Evolutionary conservation across 306 rosid genomes (phyloP).

Genomic region (Macrotyloma uniflorum): DNA sequence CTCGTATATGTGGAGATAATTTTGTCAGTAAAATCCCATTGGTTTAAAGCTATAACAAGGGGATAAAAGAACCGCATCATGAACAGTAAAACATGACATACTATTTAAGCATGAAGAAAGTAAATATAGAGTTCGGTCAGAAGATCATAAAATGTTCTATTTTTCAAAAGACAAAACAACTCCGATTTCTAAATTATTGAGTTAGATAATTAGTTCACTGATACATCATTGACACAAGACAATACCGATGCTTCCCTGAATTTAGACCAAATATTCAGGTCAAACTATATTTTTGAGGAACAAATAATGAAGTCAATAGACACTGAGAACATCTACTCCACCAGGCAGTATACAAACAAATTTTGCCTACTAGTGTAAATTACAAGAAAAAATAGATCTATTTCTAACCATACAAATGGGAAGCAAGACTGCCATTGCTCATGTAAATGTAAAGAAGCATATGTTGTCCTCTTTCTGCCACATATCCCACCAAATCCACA

Average conservation of each 20-base stretch:
- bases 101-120: background rate
- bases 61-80: background rate
- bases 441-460: conserved; percentile 83
- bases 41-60: background rate
- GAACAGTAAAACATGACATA: background rate
- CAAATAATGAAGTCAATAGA: conserved; percentile 19
- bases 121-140: background rate
- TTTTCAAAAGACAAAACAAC: background rate
- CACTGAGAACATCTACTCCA: background rate
- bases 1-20: background rate
- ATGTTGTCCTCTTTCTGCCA: conserved; percentile 83
- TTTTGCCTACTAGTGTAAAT: background rate
- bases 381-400: conserved; percentile 30
- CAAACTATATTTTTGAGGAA: conserved; percentile 6
- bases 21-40: background rate
- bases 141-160: background rate
- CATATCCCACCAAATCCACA: conserved; percentile 86
- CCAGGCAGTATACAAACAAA: background rate
- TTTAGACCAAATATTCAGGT: conserved; percentile 6
- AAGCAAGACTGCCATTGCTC: conserved; percentile 90
- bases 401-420: conserved; percentile 83
- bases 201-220: background rate
- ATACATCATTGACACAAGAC: background rate
- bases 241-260: conserved; percentile 4
- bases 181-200: background rate